Conservation (phyloP, 192 early-diverging fungal genomes). For the Coemansia sp. region DNA sequence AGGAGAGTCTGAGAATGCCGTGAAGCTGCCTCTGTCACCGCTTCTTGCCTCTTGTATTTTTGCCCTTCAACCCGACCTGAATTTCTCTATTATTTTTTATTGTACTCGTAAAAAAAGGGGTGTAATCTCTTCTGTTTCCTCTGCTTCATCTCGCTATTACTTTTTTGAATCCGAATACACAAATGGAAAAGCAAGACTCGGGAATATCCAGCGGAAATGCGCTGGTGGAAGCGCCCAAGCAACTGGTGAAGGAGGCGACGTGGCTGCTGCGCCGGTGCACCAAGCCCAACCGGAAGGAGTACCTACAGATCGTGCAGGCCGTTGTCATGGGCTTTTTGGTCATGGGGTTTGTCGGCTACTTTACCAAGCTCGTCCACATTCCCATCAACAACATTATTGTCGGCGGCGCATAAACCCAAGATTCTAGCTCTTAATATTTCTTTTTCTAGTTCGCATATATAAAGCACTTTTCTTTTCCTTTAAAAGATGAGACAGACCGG, state of each 20-base stretch:
- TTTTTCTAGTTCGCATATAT: neutral
- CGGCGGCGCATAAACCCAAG: conserved; percentile 38
- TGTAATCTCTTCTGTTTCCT: neutral
- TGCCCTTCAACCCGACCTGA: too few relatives aligned
- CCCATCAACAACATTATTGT: conserved; percentile 99
- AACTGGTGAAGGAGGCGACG: conserved; percentile 90
- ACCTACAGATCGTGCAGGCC: conserved; percentile 90
- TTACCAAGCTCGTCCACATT: conserved; percentile 99
- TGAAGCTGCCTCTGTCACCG: too few relatives aligned
- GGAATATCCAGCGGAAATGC: conserved; percentile 40
- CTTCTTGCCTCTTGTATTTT: too few relatives aligned
- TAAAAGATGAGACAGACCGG: too few relatives aligned
- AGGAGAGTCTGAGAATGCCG: neutral
- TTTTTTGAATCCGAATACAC: neutral
- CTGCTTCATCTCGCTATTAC: neutral
- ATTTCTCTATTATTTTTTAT: too few relatives aligned
- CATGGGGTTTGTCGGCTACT: conserved; percentile 97
- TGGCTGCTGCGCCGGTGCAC: conserved; percentile 95
- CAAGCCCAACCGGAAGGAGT: conserved; percentile 97
- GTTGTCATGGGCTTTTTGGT: conserved; percentile 95
- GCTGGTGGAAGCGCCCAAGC: conserved; percentile 84
- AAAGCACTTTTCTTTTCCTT: too few relatives aligned
- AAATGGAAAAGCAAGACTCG: conserved; percentile 34
- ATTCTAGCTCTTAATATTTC: neutral
- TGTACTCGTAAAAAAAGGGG: too few relatives aligned